phyloP scores from a whole-genome alignment of 495 filamentous ascomycete genomes.

The Annulohypoxylon bovei region DNA sequence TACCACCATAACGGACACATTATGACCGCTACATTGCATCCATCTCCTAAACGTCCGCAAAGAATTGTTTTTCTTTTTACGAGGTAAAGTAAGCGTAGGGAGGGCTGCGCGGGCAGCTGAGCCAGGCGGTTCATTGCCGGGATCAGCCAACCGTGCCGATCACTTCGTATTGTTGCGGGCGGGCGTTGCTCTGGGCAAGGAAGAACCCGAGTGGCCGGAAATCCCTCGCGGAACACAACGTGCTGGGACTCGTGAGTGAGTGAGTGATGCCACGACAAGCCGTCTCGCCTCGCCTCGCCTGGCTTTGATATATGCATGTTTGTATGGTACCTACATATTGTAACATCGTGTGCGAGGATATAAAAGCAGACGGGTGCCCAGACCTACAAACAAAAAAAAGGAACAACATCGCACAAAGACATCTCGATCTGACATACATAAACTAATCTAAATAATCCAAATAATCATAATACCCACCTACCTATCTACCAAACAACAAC shows the following conservation, averaged over 20 bases:
- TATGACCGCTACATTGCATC: not conserved
- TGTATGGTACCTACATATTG: not conserved
- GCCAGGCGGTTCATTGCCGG: not conserved
- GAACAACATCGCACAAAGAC: slow-evolving; percentile 13
- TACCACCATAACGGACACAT: not conserved
- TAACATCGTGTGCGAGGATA: slow-evolving; percentile 2
- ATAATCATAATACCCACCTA: not conserved
- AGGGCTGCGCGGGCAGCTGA: slow-evolving; percentile 7
- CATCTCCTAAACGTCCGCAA: not conserved
- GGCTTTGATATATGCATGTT: not conserved
- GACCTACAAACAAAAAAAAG: not conserved
- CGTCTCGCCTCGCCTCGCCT: not conserved
- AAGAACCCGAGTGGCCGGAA: slow-evolving; percentile 21
- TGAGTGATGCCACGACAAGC: slow-evolving; percentile 15
- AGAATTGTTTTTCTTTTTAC: not conserved
- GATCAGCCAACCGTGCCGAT: slow-evolving; percentile 35
- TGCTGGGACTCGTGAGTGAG: slow-evolving; percentile 3
- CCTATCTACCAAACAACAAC: not conserved
- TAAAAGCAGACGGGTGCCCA: slow-evolving; percentile 13
- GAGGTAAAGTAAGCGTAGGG: not conserved
- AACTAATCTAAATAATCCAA: no score
- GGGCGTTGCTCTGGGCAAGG: not conserved
- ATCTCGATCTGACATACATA: not conserved
- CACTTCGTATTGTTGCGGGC: slow-evolving; percentile 42
- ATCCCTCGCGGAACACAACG: slow-evolving; percentile 17